These are phyloP conservation scores for Verticillium longisporum DNA, from an alignment of 2,329 filamentous ascomycete species.

Conservation along the genomic window DNA sequence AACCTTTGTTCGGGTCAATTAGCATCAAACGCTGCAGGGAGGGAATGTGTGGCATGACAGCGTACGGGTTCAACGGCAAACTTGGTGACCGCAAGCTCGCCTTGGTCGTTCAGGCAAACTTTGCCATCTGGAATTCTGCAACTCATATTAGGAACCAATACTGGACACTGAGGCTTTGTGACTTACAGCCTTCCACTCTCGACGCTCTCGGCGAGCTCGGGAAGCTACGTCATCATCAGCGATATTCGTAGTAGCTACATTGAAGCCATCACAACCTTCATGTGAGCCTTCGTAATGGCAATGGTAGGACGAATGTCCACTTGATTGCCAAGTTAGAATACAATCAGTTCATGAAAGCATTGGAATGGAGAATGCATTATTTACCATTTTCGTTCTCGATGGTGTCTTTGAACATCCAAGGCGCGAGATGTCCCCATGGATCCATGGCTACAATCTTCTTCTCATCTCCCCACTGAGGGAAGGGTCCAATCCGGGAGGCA, in stretches of 20 bases:
- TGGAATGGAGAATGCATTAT: constrained; percentile 8
- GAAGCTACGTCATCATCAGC: constrained; percentile 44
- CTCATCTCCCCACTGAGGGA: constrained; percentile 79
- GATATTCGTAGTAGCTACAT: constrained; percentile 37
- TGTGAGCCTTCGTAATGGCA: constrained; percentile 85
- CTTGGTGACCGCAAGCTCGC: constrained; percentile 91
- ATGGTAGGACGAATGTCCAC: constrained; percentile 87
- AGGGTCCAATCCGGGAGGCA: constrained; percentile 81
- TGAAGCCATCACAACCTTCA: constrained; percentile 53
- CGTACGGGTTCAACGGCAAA: constrained; percentile 92
- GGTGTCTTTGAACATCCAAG: constrained; percentile 74
- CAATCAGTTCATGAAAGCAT: constrained; percentile 35
- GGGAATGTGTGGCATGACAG: no score
- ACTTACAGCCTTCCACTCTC: constrained; percentile 64
- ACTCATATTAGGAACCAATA: neutral
- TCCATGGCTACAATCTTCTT: constrained; percentile 99
- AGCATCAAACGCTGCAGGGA: constrained; percentile 2
- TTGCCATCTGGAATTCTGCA: constrained; percentile 67
- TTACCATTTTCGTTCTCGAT: constrained; percentile 67
- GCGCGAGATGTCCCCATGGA: constrained; percentile 80
- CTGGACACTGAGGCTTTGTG: neutral
- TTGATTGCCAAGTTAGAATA: constrained; percentile 15
- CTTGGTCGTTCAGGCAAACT: constrained; percentile 77
- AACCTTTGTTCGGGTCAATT: constrained; percentile 33
- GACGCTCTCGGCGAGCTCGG: constrained; percentile 87